These are phyloP conservation scores for Cruciata laevipes DNA, from an alignment of 257 asterid genomes.

Conservation along the genomic window DNA sequence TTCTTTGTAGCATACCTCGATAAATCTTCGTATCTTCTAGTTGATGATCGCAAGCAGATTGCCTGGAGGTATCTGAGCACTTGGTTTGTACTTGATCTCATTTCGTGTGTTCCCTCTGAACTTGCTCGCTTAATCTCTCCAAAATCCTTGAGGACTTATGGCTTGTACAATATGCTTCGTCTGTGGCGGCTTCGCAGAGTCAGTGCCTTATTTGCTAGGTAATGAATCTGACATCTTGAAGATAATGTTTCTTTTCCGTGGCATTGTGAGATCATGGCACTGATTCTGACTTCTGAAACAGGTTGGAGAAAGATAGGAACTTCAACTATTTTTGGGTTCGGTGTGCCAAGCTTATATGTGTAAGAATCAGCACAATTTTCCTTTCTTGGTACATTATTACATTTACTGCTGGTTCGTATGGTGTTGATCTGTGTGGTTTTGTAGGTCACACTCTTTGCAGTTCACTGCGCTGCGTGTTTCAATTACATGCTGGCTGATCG, in stretches of 20 bases:
- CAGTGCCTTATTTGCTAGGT: constrained; percentile 79
- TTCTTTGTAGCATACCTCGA: constrained; percentile 86
- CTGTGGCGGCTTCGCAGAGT: constrained; percentile 92
- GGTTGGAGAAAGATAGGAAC: constrained; percentile 84
- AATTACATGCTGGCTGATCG: constrained; percentile 71
- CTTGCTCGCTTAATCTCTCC: constrained; percentile 58
- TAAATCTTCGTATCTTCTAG: constrained; percentile 48
- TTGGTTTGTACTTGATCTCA: constrained; percentile 63
- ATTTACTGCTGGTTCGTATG: not conserved
- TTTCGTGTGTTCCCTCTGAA: constrained; percentile 77
- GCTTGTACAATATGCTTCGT: constrained; percentile 79
- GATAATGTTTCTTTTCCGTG: not conserved
- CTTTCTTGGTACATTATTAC: not conserved
- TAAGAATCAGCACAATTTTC: constrained; percentile 32
- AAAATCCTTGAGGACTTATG: constrained; percentile 43
- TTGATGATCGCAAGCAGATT: constrained; percentile 50
- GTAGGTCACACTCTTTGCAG: constrained; percentile 90
- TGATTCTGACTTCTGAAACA: constrained; percentile 18
- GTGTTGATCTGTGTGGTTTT: constrained; percentile 9
- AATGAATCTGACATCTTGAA: constrained; percentile 6
- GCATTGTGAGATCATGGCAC: not conserved
- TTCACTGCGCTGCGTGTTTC: constrained; percentile 95
- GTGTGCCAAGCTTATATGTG: constrained; percentile 77
- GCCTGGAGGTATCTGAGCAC: constrained; percentile 51
- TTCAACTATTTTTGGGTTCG: constrained; percentile 93